These are phyloP conservation scores for Colletotrichum eleusines DNA, from an alignment of 2,329 filamentous ascomycete genomes.

Conservation along the genomic window DNA sequence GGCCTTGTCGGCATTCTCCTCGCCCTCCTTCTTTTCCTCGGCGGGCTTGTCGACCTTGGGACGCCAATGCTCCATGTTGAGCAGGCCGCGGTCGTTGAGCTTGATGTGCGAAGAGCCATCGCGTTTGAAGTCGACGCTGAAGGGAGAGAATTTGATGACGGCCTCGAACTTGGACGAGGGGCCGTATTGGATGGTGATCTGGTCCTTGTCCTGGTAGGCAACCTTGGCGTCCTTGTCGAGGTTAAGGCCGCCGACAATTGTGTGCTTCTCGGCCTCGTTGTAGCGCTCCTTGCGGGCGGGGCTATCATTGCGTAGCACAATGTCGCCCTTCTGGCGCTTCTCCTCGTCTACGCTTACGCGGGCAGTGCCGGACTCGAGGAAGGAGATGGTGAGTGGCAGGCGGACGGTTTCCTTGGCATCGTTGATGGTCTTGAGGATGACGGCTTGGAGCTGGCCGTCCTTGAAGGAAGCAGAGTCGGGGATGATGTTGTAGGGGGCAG, in stretches of 20 bases:
- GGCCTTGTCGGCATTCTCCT: conserved; percentile 48
- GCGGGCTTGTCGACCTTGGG: conserved; percentile 77
- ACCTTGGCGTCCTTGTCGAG: conserved; percentile 79
- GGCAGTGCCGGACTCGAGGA: conserved; percentile 89
- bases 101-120: conserved; percentile 86
- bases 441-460: conserved; percentile 82
- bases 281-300: conserved; percentile 91
- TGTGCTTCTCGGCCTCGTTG: conserved; percentile 89
- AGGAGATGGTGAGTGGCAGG: conserved; percentile 86
- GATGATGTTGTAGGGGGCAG: conserved; percentile 83
- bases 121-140: conserved; percentile 86
- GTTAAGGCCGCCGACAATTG: conserved; percentile 83
- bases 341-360: conserved; percentile 93
- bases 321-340: conserved; percentile 87
- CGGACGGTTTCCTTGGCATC: conserved; percentile 75
- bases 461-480: conserved; percentile 80
- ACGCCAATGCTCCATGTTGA: conserved; percentile 97
- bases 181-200: conserved; percentile 84
- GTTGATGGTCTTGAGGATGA: conserved; percentile 83
- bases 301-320: conserved; percentile 87
- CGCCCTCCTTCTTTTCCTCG: conserved; percentile 66
- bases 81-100: conserved; percentile 87
- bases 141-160: conserved; percentile 84
- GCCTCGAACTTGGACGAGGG: conserved; percentile 82
- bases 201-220: conserved; percentile 72